These are phyloP conservation scores for Hericium coralloides DNA, from an alignment of 768 basidiomycete species.

Conservation along the genomic window DNA sequence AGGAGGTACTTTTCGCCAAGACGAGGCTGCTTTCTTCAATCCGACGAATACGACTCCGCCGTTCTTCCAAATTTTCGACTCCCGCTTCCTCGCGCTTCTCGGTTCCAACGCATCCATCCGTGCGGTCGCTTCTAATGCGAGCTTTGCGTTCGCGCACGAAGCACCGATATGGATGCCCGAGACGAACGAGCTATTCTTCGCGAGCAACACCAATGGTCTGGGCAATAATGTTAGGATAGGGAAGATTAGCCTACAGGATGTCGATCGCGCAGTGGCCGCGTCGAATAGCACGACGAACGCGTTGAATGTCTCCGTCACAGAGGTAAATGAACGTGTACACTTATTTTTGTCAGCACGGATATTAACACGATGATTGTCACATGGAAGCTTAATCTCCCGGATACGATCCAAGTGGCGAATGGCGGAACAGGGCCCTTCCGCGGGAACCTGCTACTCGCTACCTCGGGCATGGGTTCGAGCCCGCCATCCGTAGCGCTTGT, in stretches of 20 bases:
- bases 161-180: slow-evolving; percentile 58
- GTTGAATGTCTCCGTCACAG: slow-evolving; percentile 41
- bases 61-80: slow-evolving; percentile 50
- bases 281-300: slow-evolving; percentile 18
- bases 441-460: slow-evolving; percentile 50
- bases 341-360: too few relatives aligned
- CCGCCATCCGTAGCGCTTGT: slow-evolving; percentile 59
- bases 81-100: slow-evolving; percentile 48
- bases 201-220: slow-evolving; percentile 59
- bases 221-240: slow-evolving; percentile 55
- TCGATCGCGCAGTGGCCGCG: slow-evolving; percentile 35
- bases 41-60: slow-evolving; percentile 51
- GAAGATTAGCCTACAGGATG: slow-evolving; percentile 52
- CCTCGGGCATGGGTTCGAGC: slow-evolving; percentile 54
- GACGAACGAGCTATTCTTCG: slow-evolving; percentile 67
- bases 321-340: slow-evolving; percentile 13
- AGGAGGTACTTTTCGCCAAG: slow-evolving; percentile 29
- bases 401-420: slow-evolving; percentile 60
- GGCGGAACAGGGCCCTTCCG: slow-evolving; percentile 58
- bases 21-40: slow-evolving; percentile 38
- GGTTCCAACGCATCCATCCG: slow-evolving; percentile 49
- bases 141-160: slow-evolving; percentile 72
- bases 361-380: too few relatives aligned
- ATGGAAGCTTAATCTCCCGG: slow-evolving; percentile 45
- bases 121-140: slow-evolving; percentile 48